These are phyloP conservation scores for Aspergillus oerlinghausenensis DNA, from an alignment of 2,329 filamentous ascomycete genomes.

Conservation along the genomic window DNA sequence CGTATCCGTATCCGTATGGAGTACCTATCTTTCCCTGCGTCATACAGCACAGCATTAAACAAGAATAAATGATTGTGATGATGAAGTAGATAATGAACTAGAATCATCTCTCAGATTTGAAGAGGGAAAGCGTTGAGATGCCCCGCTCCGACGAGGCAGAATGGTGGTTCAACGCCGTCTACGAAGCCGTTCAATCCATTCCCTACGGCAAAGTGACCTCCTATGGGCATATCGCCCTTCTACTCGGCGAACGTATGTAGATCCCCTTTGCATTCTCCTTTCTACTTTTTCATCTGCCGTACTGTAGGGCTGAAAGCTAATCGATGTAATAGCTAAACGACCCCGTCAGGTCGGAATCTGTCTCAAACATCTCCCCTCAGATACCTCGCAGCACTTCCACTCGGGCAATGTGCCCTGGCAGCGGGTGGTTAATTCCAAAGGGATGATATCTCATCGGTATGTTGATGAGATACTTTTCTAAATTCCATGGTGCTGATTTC, in stretches of 20 bases:
- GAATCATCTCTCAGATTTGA: neutral
- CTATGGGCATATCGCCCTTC: slow-evolving; percentile 68
- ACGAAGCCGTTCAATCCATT: slow-evolving; percentile 78
- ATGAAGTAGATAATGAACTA: neutral
- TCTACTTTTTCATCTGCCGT: slow-evolving; percentile 28
- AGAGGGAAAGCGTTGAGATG: slow-evolving; percentile 24
- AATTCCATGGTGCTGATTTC: neutral
- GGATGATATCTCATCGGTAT: slow-evolving; percentile 78
- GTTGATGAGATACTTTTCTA: slow-evolving; percentile 13
- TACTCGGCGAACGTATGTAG: slow-evolving; percentile 57
- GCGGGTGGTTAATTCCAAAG: slow-evolving; percentile 82
- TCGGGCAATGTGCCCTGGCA: slow-evolving; percentile 86
- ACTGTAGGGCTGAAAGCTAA: neutral
- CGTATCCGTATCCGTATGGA: neutral
- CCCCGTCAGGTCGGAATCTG: slow-evolving; percentile 84
- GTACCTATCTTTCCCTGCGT: too few relatives aligned
- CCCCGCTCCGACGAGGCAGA: slow-evolving; percentile 46
- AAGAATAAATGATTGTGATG: neutral
- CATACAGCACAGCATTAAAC: neutral
- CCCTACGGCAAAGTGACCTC: slow-evolving; percentile 78
- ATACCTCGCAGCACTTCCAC: slow-evolving; percentile 57
- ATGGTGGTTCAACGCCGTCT: slow-evolving; percentile 60
- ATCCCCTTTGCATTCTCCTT: slow-evolving; percentile 61
- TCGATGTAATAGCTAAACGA: slow-evolving; percentile 54
- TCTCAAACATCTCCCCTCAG: slow-evolving; percentile 72